Base-by-base conservation (phyloP, 2,329 filamentous ascomycete genomes). In the Exophiala sideris region DNA sequence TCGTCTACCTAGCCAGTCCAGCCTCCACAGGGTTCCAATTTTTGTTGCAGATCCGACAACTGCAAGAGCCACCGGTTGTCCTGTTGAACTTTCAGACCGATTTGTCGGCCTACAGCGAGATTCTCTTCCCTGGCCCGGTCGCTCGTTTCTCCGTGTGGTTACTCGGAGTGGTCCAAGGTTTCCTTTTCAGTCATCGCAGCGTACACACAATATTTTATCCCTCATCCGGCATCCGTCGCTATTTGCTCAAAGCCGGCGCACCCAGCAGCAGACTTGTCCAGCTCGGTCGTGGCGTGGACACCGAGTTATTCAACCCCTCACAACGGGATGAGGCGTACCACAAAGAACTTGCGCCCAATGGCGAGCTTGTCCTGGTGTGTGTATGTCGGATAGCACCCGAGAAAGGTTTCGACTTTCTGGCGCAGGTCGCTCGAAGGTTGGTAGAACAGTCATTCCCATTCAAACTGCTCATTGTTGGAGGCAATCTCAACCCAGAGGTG, bases 31-130 rank as follows among this genome's bases (percentile, higher is more conserved):
- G 86, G 3, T 88, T 88, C 62, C 85, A 88, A 59, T 80, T 88
- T 50, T 77, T 88, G 69, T 73, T 88, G n/a, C 84, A 88, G 66
- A 71, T 87, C 47, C 78, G 82, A 41, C 84, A 86, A 60, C 76
- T 86, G 50, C 67, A 67, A 18, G 72, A 79, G 32, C 73, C 74
- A 7, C 82, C 83, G 39, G 78, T 84, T 1, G 73, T 86, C 1
- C 74, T 88, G 40, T 79, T 85, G 66, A 89, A 88, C 67, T 88
- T 87, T 60, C 85, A 88, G 68, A 89, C 85, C 1, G 85, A 88
- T 65, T 72, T 89, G 8, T 81, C 83, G 0, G 84, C 84, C 1
- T 89, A 88, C 66, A 85, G 83, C 63, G 77, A 80, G 45, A 86
- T 88, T 47, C 72, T 89, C n/a, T 86, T 89, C 56, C 83, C 85